Conservation (phyloP, 1,284 basidiomycete genomes). For the Cutaneotrichosporon daszewskae region DNA sequence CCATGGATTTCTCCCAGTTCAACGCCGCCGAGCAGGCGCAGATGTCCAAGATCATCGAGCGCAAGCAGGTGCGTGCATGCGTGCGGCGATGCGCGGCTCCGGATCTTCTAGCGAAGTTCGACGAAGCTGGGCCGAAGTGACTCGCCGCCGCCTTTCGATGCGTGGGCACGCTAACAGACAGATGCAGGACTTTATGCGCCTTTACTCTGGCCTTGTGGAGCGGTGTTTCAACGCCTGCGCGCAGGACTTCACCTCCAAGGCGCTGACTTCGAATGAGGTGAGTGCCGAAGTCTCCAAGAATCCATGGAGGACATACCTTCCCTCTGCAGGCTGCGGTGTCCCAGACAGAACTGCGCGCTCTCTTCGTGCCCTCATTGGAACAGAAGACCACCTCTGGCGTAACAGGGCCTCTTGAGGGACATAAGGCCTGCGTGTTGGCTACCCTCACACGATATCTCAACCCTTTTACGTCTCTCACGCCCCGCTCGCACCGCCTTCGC, state of each 20-base stretch:
- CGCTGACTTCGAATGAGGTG: conserved; percentile 89
- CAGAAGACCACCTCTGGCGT: no score
- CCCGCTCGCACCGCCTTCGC: background rate
- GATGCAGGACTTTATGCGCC: conserved; percentile 97
- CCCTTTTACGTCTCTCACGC: no score
- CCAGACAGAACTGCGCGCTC: background rate
- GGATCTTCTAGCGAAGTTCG: no score
- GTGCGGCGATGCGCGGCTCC: background rate
- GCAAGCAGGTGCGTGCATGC: conserved; percentile 68
- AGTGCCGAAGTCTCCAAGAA: no score
- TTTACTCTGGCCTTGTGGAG: conserved; percentile 95
- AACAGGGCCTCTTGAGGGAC: no score
- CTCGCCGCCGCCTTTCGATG: background rate
- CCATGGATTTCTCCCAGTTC: conserved; percentile 81
- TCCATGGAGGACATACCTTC: background rate
- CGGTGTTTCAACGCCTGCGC: conserved; percentile 91
- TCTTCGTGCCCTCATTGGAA: no score
- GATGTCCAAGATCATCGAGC: conserved; percentile 81
- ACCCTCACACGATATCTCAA: no score
- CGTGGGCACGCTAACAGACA: conserved; percentile 41
- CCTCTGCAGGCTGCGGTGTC: background rate
- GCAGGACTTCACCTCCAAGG: conserved; percentile 94
- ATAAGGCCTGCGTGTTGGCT: no score
- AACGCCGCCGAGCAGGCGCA: conserved; percentile 81
- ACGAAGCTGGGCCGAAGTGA: no score